phyloP scores from a whole-genome alignment of 768 basidiomycete genomes.

The Rhodotorula graminis region DNA sequence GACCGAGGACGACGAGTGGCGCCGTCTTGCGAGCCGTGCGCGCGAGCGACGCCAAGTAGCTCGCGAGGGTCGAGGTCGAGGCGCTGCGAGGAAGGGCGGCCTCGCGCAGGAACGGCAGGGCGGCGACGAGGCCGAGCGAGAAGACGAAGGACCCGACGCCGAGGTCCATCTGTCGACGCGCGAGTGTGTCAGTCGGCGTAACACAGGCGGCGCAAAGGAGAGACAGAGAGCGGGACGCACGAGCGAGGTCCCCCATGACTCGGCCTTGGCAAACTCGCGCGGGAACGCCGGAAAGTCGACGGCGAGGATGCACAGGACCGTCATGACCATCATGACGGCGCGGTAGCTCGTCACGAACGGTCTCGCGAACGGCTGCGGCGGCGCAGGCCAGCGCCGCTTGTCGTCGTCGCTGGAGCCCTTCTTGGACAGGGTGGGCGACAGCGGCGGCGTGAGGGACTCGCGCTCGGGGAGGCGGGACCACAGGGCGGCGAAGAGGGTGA shows the following conservation, averaged over 20 bases:
- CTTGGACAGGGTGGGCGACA: slow-evolving; percentile 10
- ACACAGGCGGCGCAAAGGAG: not conserved
- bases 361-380: slow-evolving; percentile 50
- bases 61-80: slow-evolving; percentile 33
- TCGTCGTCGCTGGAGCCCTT: not conserved
- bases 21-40: slow-evolving; percentile 58
- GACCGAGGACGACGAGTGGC: slow-evolving; percentile 67
- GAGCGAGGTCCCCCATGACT: slow-evolving; percentile 89
- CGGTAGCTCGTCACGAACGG: slow-evolving; percentile 81
- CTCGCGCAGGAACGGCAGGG: slow-evolving; percentile 63
- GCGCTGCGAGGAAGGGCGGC: not conserved
- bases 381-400: not conserved
- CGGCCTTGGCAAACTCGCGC: slow-evolving; percentile 79
- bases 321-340: slow-evolving; percentile 93
- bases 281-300: slow-evolving; percentile 95
- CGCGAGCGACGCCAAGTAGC: slow-evolving; percentile 49
- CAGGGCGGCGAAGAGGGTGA: slow-evolving; percentile 42
- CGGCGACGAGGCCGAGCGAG: slow-evolving; percentile 88
- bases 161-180: slow-evolving; percentile 74
- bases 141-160: slow-evolving; percentile 98
- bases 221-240: slow-evolving; percentile 53
- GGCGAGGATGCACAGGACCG: slow-evolving; percentile 81
- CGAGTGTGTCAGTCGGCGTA: no score
- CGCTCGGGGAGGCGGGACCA: not conserved
- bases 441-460: not conserved